These are phyloP conservation scores for Dissophora ornata DNA, from an alignment of 192 early-diverging fungal species.

Conservation along the genomic window DNA sequence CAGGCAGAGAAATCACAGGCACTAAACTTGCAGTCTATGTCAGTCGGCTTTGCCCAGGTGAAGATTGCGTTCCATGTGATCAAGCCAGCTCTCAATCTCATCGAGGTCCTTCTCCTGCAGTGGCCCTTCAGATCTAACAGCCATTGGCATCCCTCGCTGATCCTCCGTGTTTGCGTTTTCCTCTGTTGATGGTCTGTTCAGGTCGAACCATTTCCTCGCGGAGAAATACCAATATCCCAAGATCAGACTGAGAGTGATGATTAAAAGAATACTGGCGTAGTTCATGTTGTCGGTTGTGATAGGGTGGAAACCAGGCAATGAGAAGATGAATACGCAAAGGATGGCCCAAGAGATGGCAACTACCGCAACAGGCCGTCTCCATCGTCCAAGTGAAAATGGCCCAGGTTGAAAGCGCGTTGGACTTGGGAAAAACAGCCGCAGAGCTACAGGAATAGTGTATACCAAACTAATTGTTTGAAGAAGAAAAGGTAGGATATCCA, in stretches of 20 bases:
- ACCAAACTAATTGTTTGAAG: slow-evolving; percentile 11
- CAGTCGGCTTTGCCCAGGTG: not conserved
- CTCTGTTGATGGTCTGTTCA: not conserved
- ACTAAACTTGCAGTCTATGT: too few species aligned
- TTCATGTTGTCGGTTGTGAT: slow-evolving; percentile 55
- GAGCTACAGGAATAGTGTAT: slow-evolving; percentile 21
- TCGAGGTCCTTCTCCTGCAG: slow-evolving; percentile 32
- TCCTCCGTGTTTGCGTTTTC: not conserved
- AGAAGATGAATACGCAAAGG: slow-evolving; percentile 37
- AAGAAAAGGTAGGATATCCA: not conserved
- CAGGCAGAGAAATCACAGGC: too few species aligned
- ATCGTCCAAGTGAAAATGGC: slow-evolving; percentile 48
- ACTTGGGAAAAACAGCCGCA: slow-evolving; percentile 34
- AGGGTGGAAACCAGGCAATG: slow-evolving; percentile 41
- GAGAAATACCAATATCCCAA: slow-evolving; percentile 38
- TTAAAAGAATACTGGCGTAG: slow-evolving; percentile 44
- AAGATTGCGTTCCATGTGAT: slow-evolving; percentile 34
- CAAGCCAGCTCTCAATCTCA: slow-evolving; percentile 46
- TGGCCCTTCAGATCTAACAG: not conserved
- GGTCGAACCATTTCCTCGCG: slow-evolving; percentile 27
- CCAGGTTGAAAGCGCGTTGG: slow-evolving; percentile 48
- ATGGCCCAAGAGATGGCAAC: slow-evolving; percentile 47
- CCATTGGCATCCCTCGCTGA: not conserved
- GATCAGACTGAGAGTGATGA: slow-evolving; percentile 6
- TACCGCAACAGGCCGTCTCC: slow-evolving; percentile 10